These are phyloP conservation scores for Reutealis trisperma DNA, from an alignment of 345 rosid species.

Conservation along the genomic window DNA sequence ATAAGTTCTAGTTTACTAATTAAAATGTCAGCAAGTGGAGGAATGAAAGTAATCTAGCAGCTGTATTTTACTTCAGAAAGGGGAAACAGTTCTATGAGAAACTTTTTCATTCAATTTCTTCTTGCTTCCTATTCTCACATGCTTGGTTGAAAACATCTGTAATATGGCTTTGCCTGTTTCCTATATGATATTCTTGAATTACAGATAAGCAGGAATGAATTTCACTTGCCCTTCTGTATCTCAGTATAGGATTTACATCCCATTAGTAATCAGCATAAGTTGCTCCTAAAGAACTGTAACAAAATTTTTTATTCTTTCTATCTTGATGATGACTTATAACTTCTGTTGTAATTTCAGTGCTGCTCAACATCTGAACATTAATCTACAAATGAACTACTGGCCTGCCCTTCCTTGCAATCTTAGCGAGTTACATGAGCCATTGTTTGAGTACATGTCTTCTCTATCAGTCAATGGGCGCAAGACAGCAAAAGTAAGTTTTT, in stretches of 20 bases:
- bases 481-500: conserved; percentile 72
- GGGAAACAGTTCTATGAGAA: not conserved
- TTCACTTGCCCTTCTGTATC: not conserved
- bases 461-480: conserved; percentile 74
- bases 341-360: conserved; percentile 44
- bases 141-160: not conserved
- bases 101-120: not conserved
- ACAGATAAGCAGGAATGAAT: not conserved
- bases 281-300: not conserved
- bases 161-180: not conserved
- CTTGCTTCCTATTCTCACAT: not conserved
- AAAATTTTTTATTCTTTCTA: conserved; percentile 10
- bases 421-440: conserved; percentile 81
- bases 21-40: not conserved
- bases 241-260: not conserved
- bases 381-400: conserved; percentile 99
- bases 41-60: not conserved
- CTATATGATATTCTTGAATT: not conserved
- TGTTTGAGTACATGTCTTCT: conserved; percentile 70
- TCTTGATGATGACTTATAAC: not conserved
- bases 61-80: not conserved
- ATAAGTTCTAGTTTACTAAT: no score
- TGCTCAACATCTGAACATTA: conserved; percentile 92
- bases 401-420: conserved; percentile 87
- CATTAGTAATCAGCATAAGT: not conserved